Percentiles rank a stretch among this genome's conserved stretches.
These are phyloP conservation scores for Paramecium tetraurelia DNA, from an alignment of 73 alveolate species.

Conservation along the genomic window DNA sequence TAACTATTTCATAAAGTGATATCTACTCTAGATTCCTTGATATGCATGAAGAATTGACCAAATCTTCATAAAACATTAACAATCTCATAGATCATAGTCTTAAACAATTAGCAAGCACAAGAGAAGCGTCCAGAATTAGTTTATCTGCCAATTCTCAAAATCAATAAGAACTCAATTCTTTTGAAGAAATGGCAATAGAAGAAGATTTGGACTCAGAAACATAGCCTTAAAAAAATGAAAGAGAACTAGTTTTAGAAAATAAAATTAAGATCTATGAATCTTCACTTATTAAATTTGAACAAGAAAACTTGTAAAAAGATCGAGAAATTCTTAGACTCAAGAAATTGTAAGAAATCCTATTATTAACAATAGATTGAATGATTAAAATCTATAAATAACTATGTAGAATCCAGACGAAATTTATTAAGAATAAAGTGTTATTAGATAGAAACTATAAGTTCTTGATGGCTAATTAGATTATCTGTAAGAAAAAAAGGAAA, in stretches of 20 bases:
- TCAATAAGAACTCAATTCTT: neutral
- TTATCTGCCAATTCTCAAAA: neutral
- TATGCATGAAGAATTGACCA: neutral
- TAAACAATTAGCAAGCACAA: neutral
- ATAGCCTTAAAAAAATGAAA: neutral
- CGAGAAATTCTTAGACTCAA: neutral
- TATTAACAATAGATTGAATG: neutral
- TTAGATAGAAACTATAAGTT: neutral
- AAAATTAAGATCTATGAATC: conserved; percentile 5
- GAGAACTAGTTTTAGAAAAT: neutral
- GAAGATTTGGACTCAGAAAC: neutral
- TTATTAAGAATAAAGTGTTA: neutral
- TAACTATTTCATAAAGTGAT: neutral
- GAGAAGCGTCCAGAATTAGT: neutral
- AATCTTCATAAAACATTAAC: neutral
- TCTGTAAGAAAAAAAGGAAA: neutral
- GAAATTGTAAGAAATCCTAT: neutral
- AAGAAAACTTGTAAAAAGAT: neutral
- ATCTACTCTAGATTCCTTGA: neutral
- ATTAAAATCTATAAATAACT: neutral
- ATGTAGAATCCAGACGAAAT: neutral
- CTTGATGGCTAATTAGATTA: neutral
- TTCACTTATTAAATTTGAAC: neutral
- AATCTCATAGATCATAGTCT: neutral
- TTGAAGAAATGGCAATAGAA: neutral